phyloP scores from a whole-genome alignment of 1,284 basidiomycete species.

The Papiliotrema nemorosa region DNA sequence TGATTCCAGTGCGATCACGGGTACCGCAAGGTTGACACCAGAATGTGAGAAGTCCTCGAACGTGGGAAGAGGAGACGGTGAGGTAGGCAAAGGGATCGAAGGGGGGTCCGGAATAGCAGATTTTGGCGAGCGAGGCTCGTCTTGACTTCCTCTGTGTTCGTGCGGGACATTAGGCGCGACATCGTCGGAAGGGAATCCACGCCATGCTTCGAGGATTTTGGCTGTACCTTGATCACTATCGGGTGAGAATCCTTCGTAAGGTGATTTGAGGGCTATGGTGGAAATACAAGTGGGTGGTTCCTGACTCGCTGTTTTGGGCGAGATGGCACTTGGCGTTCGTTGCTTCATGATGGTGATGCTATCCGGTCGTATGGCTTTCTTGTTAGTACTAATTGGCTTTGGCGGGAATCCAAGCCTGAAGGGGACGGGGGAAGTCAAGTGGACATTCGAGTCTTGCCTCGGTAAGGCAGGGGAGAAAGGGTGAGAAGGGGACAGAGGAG shows the following conservation, averaged over 20 bases:
- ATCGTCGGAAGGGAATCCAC: constrained; percentile 7
- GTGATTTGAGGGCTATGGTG: background rate
- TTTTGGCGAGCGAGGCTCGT: background rate
- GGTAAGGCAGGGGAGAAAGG: no score
- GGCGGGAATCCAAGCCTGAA: no score
- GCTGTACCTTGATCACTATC: background rate
- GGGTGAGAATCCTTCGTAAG: background rate
- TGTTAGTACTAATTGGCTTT: no score
- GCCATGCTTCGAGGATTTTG: constrained; percentile 12
- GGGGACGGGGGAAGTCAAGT: no score
- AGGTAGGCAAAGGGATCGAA: background rate
- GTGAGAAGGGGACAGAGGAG: no score
- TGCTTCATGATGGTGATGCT: background rate
- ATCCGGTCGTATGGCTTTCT: background rate
- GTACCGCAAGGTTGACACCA: no score
- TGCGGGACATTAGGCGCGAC: background rate
- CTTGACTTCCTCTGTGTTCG: background rate
- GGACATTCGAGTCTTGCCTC: no score
- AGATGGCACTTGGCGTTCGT: background rate
- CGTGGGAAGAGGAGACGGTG: background rate
- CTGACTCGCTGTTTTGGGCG: background rate
- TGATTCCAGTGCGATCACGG: no score
- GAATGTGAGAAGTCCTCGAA: no score
- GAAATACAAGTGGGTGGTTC: background rate
- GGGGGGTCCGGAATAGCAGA: background rate